Percentiles rank a stretch among this genome's conserved stretches.
Evolutionary conservation across 352 stramenopile species (phyloP).

Genomic region (Globisporangium carolinianum): DNA sequence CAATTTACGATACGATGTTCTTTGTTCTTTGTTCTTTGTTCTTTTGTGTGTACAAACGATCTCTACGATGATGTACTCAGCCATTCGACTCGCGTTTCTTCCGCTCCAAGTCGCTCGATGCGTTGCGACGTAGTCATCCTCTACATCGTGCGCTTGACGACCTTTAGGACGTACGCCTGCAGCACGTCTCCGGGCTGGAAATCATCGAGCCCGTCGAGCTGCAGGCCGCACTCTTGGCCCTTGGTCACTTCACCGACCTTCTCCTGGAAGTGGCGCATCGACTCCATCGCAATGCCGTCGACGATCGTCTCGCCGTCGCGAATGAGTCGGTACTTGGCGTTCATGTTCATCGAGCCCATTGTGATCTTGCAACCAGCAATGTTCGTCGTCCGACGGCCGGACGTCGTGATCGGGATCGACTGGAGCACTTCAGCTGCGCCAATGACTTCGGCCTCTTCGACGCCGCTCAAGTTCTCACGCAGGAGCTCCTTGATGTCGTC

Average conservation of each 20-base stretch:
- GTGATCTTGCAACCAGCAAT: slow-evolving; percentile 95
- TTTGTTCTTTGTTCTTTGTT: too few relatives aligned
- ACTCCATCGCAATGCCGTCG: slow-evolving; percentile 79
- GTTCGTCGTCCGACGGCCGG: slow-evolving; percentile 85
- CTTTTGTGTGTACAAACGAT: too few relatives aligned
- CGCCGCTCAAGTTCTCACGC: slow-evolving; percentile 51
- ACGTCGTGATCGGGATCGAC: slow-evolving; percentile 79
- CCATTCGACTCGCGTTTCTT: too few relatives aligned
- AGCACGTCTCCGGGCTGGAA: slow-evolving; percentile 95
- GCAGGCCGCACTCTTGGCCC: slow-evolving; percentile 97
- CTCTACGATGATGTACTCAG: too few relatives aligned
- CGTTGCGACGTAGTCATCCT: too few relatives aligned
- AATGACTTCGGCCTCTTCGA: slow-evolving; percentile 58
- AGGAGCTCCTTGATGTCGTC: slow-evolving; percentile 85
- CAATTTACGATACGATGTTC: too few relatives aligned
- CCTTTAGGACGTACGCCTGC: slow-evolving; percentile 81
- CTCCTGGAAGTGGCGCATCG: slow-evolving; percentile 89
- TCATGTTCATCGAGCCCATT: slow-evolving; percentile 88
- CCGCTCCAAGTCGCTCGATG: too few relatives aligned
- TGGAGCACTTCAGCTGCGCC: slow-evolving; percentile 77
- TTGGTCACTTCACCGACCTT: slow-evolving; percentile 89
- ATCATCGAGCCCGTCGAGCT: slow-evolving; percentile 88
- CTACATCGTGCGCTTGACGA: slow-evolving; percentile 63
- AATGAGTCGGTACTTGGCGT: slow-evolving; percentile 75
- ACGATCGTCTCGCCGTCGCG: slow-evolving; percentile 89